A percentile compares a stretch with the other conserved stretches of the same genome.
Conservation (phyloP, 441 rosid species). For the Flueggea neowawraea region DNA sequence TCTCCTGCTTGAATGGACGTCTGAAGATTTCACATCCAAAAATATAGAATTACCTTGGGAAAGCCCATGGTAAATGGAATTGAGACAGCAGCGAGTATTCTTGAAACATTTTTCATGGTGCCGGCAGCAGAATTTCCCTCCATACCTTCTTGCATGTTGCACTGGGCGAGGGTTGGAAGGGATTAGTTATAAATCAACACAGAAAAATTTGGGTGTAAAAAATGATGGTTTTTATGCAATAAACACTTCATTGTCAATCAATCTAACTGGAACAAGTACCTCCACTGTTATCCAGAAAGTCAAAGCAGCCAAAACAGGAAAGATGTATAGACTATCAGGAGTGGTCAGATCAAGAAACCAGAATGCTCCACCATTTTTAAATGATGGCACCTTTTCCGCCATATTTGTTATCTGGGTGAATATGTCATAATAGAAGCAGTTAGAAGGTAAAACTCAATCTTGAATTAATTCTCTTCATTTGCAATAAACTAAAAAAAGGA, state of each 20-base stretch:
- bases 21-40: background rate
- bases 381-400: constrained; percentile 83
- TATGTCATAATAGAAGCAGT: background rate
- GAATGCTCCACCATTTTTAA: constrained; percentile 64
- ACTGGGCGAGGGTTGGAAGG: constrained; percentile 25
- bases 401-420: constrained; percentile 54
- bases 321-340: constrained; percentile 56
- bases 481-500: background rate
- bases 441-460: background rate
- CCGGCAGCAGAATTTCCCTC: constrained; percentile 51
- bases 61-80: constrained; percentile 61
- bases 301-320: constrained; percentile 55
- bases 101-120: constrained; percentile 44
- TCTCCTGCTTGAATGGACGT: background rate
- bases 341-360: constrained; percentile 73
- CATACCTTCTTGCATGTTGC: constrained; percentile 69
- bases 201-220: background rate
- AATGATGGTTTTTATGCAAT: no score
- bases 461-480: background rate
- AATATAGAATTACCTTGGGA: constrained; percentile 40
- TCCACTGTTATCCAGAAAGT: constrained; percentile 66
- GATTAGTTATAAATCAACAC: background rate
- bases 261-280: constrained; percentile 28
- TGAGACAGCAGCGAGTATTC: constrained; percentile 49
- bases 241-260: background rate